Conservation (phyloP, 2,329 filamentous ascomycete genomes). For the Phialophora tarda region DNA sequence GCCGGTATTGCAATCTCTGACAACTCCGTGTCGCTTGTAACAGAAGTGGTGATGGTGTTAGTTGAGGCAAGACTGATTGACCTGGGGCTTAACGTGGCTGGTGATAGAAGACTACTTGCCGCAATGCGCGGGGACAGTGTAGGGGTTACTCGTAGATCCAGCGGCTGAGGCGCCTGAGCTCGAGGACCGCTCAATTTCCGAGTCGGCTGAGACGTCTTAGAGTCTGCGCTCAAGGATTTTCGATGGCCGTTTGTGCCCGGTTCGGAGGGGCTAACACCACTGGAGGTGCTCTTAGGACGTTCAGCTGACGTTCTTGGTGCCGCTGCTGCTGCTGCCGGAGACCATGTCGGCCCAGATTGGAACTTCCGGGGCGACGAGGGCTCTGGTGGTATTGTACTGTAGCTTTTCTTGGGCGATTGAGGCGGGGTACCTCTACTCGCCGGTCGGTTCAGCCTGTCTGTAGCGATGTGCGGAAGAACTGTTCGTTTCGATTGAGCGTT, state of each 20-base stretch:
- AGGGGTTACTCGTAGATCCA: slow-evolving; percentile 22
- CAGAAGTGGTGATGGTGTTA: slow-evolving; percentile 34
- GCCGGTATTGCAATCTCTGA: slow-evolving; percentile 25
- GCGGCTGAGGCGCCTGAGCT: slow-evolving; percentile 21
- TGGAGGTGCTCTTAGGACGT: slow-evolving; percentile 27
- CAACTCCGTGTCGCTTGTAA: slow-evolving; percentile 31
- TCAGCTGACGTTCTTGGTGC: slow-evolving; percentile 18
- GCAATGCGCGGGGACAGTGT: slow-evolving; percentile 19
- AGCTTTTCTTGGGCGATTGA: slow-evolving; percentile 26
- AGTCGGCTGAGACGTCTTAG: slow-evolving; percentile 18
- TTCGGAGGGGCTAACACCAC: neutral
- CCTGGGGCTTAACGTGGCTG: slow-evolving; percentile 34
- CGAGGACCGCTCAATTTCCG: slow-evolving; percentile 16
- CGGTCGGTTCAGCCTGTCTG: slow-evolving; percentile 2
- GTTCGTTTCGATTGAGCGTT: slow-evolving; percentile 36
- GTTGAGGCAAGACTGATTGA: slow-evolving; percentile 37
- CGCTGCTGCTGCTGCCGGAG: slow-evolving; percentile 17
- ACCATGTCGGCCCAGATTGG: slow-evolving; percentile 1
- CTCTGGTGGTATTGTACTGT: slow-evolving; percentile 3
- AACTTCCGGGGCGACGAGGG: slow-evolving; percentile 27
- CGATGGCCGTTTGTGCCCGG: slow-evolving; percentile 18
- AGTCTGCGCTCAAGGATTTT: slow-evolving; percentile 37
- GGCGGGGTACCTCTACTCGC: slow-evolving; percentile 19
- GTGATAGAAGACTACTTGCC: slow-evolving; percentile 26
- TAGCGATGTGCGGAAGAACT: slow-evolving; percentile 17